Evolutionary conservation across 306 rosid species (phyloP).

Genomic region (Rosa chinensis): DNA sequence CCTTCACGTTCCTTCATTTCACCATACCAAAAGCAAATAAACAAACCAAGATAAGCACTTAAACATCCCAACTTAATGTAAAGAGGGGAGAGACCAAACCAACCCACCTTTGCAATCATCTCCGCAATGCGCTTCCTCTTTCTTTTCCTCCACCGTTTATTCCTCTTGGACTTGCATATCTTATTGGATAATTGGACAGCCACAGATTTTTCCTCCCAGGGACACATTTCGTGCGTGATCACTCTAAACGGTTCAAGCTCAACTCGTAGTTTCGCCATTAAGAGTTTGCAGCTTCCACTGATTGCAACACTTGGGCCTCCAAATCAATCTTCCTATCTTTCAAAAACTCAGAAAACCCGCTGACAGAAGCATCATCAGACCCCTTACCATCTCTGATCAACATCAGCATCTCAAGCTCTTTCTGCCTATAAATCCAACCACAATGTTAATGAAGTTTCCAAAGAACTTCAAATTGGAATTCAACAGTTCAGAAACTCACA

Average conservation of each 20-base stretch:
- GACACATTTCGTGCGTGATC: conserved; percentile 50
- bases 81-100: neutral
- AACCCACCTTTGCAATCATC: conserved; percentile 59
- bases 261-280: conserved; percentile 56
- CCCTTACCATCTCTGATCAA: conserved; percentile 41
- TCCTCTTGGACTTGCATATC: conserved; percentile 53
- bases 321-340: conserved; percentile 45
- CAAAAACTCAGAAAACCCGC: conserved; percentile 24
- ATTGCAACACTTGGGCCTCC: conserved; percentile 59
- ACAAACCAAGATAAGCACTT: neutral
- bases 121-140: conserved; percentile 63
- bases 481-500: conserved; percentile 36
- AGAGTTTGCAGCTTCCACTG: conserved; percentile 60
- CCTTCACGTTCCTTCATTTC: conserved; percentile 50
- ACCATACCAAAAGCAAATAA: conserved; percentile 15
- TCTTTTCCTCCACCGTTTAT: conserved; percentile 75
- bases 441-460: neutral
- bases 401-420: conserved; percentile 69
- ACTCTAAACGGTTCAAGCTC: conserved; percentile 66
- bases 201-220: conserved; percentile 82
- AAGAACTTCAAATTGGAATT: neutral
- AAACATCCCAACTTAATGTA: neutral
- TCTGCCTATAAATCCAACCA: conserved; percentile 44
- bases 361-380: conserved; percentile 22
- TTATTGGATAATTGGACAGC: conserved; percentile 49